Evolutionary conservation across 2,329 filamentous ascomycete genomes (phyloP).

Genomic region (Onygena corvina): DNA sequence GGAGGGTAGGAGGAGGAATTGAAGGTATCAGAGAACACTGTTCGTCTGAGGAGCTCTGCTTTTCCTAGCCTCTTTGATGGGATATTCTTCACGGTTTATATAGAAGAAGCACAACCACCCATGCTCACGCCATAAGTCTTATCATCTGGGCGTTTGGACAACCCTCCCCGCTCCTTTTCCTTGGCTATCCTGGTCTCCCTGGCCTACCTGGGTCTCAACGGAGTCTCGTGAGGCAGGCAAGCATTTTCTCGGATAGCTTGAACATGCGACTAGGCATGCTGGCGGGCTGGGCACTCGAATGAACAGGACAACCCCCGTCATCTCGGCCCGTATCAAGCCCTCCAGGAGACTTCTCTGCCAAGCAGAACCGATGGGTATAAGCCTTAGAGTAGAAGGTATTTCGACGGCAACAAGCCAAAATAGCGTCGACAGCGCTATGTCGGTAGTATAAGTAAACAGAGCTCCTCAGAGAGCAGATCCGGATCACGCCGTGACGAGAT

Average conservation of each 20-base stretch:
- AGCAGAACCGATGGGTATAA: neutral
- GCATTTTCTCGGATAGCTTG: neutral
- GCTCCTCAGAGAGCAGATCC: constrained; percentile 5
- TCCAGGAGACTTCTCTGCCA: neutral
- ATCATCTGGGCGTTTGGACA: neutral
- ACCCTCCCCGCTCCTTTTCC: neutral
- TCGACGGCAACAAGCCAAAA: no score
- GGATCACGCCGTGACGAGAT: neutral
- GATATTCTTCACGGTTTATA: neutral
- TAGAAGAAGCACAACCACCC: neutral
- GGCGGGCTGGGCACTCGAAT: neutral
- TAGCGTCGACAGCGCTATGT: no score
- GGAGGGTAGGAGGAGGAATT: neutral
- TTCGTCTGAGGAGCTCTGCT: constrained; percentile 6
- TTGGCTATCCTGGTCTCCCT: no score
- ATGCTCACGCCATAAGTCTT: constrained; percentile 1
- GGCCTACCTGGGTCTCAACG: neutral
- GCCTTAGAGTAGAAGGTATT: no score
- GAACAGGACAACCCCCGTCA: neutral
- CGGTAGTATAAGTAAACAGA: no score
- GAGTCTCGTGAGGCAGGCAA: neutral
- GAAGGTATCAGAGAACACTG: neutral
- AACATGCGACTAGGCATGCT: neutral
- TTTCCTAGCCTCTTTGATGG: neutral
- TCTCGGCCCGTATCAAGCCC: constrained; percentile 1